Conservation (phyloP, 169 alveolate species). For the Plasmodium relictum region DNA sequence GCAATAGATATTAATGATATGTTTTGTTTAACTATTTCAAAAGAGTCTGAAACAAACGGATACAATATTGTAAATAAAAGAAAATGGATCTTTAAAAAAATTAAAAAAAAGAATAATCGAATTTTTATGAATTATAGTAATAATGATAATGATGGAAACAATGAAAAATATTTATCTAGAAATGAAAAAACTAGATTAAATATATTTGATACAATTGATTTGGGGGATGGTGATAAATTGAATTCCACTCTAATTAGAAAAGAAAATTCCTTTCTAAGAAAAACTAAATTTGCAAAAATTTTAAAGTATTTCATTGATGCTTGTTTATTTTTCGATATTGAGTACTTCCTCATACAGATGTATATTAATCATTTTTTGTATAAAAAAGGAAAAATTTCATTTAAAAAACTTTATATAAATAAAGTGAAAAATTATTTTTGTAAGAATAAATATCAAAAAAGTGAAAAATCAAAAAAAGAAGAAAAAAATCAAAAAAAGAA, state of each 20-base stretch:
- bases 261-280: constrained; percentile 27
- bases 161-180: background rate
- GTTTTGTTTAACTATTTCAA: constrained; percentile 63
- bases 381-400: constrained; percentile 14
- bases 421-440: constrained; percentile 58
- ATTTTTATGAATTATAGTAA: background rate
- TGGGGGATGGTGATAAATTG: constrained; percentile 49
- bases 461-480: background rate
- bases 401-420: constrained; percentile 33
- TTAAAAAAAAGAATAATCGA: constrained; percentile 3
- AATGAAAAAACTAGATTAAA: constrained; percentile 42
- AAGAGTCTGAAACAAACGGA: constrained; percentile 67
- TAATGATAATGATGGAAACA: background rate
- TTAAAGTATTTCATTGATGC: constrained; percentile 60
- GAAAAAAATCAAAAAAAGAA: background rate
- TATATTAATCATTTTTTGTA: constrained; percentile 33
- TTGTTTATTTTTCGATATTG: constrained; percentile 61
- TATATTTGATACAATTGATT: constrained; percentile 65
- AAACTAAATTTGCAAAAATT: constrained; percentile 39
- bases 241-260: constrained; percentile 52
- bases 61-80: constrained; percentile 28
- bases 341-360: constrained; percentile 54
- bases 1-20: constrained; percentile 59
- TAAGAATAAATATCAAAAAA: constrained; percentile 4
- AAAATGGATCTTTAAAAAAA: background rate